These are phyloP conservation scores for Corynespora cassiicola DNA, from an alignment of 2,329 filamentous ascomycete species.

Conservation along the genomic window DNA sequence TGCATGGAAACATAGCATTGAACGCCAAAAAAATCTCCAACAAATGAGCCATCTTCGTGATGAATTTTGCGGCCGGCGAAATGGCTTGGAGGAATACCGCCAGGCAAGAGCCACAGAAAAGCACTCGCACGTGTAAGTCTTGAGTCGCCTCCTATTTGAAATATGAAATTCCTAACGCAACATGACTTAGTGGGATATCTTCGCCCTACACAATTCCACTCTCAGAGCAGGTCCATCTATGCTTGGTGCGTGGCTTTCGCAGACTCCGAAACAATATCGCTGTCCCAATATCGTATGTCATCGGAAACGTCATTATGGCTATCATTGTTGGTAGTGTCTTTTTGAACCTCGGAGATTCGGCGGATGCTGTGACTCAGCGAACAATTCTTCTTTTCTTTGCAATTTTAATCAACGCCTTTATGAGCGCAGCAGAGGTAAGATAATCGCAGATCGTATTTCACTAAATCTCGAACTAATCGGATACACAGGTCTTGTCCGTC, in stretches of 20 bases:
- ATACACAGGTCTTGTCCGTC: slow-evolving; percentile 69
- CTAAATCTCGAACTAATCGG: not conserved
- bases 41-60: slow-evolving; percentile 55
- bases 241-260: not conserved
- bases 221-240: slow-evolving; percentile 1
- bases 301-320: slow-evolving; percentile 59
- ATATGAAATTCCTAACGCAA: too few relatives aligned
- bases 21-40: slow-evolving; percentile 44
- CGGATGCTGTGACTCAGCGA: slow-evolving; percentile 57
- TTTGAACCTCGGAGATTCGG: slow-evolving; percentile 55
- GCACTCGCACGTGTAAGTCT: too few relatives aligned
- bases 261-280: slow-evolving; percentile 1
- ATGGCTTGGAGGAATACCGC: too few relatives aligned
- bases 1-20: slow-evolving; percentile 54
- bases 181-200: not conserved
- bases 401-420: slow-evolving; percentile 61
- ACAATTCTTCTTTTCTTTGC: slow-evolving; percentile 64
- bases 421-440: slow-evolving; percentile 19
- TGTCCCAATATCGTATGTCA: slow-evolving; percentile 21
- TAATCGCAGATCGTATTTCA: too few relatives aligned
- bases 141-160: too few relatives aligned
- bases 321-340: slow-evolving; percentile 65
- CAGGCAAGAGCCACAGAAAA: too few relatives aligned
- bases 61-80: slow-evolving; percentile 38
- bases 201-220: not conserved